phyloP scores from a whole-genome alignment of 2,329 filamentous ascomycete genomes.

The Nannizzia gypsea region DNA sequence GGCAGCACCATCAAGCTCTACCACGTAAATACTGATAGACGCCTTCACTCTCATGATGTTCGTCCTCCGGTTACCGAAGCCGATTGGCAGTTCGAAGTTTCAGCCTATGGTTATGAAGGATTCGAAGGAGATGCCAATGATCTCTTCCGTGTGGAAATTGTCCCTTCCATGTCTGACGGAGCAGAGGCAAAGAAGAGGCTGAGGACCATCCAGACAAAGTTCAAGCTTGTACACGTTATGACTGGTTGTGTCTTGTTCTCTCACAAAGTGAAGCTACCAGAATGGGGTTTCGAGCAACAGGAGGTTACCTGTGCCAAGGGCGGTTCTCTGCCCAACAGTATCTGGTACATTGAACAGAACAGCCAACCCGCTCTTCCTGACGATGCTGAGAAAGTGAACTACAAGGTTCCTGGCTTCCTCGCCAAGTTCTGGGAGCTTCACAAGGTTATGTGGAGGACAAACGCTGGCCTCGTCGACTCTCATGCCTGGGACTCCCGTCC shows the following conservation, averaged over 20 bases:
- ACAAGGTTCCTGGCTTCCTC: conserved; percentile 85
- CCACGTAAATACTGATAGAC: conserved; percentile 70
- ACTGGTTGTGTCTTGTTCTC: conserved; percentile 93
- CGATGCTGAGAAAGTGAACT: conserved; percentile 87
- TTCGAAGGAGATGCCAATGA: conserved; percentile 97
- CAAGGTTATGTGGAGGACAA: conserved; percentile 97
- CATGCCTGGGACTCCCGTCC: conserved; percentile 97
- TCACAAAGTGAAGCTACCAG: conserved; percentile 96
- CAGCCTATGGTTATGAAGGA: conserved; percentile 92
- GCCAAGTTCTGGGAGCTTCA: conserved; percentile 97
- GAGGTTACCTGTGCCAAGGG: conserved; percentile 94
- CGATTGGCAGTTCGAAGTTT: conserved; percentile 93
- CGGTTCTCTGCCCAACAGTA: conserved; percentile 84
- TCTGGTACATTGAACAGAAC: conserved; percentile 95
- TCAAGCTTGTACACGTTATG: conserved; percentile 91
- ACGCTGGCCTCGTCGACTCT: conserved; percentile 88
- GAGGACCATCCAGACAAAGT: conserved; percentile 92
- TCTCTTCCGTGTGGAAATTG: conserved; percentile 85
- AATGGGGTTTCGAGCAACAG: conserved; percentile 96
- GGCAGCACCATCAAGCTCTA: conserved; percentile 73
- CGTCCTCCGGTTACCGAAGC: conserved; percentile 74
- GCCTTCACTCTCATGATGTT: conserved; percentile 80
- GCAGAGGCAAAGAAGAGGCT: conserved; percentile 69
- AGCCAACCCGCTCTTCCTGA: conserved; percentile 64
- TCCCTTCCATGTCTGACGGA: conserved; percentile 75